These are phyloP conservation scores for Calocybe cyanea DNA, from an alignment of 768 basidiomycete genomes.

Conservation along the genomic window DNA sequence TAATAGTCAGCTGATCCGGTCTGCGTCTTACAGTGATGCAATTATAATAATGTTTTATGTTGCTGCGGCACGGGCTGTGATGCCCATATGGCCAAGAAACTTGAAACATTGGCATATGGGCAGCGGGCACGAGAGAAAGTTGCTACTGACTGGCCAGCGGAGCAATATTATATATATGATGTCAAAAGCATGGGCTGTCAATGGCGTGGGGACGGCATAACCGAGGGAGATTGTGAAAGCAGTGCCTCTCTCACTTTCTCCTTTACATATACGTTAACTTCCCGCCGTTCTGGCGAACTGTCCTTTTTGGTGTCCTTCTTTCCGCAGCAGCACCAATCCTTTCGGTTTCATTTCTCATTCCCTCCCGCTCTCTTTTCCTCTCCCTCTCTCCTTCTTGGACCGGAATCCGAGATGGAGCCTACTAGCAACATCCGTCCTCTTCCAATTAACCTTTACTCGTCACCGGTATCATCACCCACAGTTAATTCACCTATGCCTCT, in stretches of 20 bases:
- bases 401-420: conserved; percentile 27
- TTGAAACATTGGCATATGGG: too few relatives aligned
- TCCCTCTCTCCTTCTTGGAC: conserved; percentile 21
- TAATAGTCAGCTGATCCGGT: too few relatives aligned
- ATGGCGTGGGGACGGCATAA: conserved; percentile 15
- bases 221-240: conserved; percentile 2
- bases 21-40: too few relatives aligned
- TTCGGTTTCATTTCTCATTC: conserved; percentile 5
- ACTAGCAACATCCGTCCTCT: conserved; percentile 20
- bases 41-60: too few relatives aligned
- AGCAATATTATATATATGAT: conserved; percentile 1
- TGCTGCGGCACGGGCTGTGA: too few relatives aligned
- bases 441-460: conserved; percentile 25
- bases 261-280: background rate
- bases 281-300: conserved; percentile 16
- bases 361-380: conserved; percentile 17
- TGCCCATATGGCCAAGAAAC: too few relatives aligned
- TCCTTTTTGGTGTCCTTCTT: conserved; percentile 11
- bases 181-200: conserved; percentile 12
- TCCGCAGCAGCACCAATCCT: background rate
- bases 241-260: conserved; percentile 5
- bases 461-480: conserved; percentile 26
- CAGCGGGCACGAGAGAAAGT: too few relatives aligned
- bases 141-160: too few relatives aligned
- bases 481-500: conserved; percentile 22